Percentiles rank a stretch among this genome's conserved stretches.
Conservation (phyloP, 257 asterid species). For the Ligustrum vulgare region DNA sequence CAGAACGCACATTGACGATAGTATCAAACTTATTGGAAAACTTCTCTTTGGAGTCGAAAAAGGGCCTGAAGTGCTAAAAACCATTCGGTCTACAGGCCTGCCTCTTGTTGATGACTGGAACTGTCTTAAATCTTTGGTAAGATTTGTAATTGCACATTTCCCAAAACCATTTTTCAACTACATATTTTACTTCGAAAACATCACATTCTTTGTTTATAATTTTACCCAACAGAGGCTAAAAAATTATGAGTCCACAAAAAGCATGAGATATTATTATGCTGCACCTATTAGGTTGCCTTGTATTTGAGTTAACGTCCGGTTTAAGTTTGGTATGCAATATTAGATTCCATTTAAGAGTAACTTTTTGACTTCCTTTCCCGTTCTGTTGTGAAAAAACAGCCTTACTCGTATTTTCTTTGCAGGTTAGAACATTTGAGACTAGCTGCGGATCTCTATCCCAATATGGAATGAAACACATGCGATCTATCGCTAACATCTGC, state of each 20-base stretch:
- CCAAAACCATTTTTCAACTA: too few species aligned
- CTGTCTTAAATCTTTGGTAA: slow-evolving; percentile 86
- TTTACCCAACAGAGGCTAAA: too few species aligned
- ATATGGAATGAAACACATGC: slow-evolving; percentile 96
- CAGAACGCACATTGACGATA: slow-evolving; percentile 71
- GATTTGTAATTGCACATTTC: neutral
- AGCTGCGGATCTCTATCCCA: slow-evolving; percentile 84
- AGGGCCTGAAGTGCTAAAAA: slow-evolving; percentile 57
- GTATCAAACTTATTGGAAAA: slow-evolving; percentile 64
- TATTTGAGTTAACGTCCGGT: neutral
- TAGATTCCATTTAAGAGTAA: neutral
- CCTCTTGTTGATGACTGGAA: slow-evolving; percentile 89
- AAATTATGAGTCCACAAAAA: neutral
- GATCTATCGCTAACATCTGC: slow-evolving; percentile 84
- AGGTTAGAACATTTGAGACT: slow-evolving; percentile 77
- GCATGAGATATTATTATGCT: neutral
- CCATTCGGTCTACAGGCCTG: slow-evolving; percentile 68
- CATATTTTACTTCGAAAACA: too few species aligned
- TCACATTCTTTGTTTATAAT: too few species aligned
- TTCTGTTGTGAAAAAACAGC: neutral
- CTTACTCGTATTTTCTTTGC: slow-evolving; percentile 16
- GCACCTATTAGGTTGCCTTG: neutral
- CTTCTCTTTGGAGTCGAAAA: slow-evolving; percentile 75
- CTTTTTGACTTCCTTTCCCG: neutral
- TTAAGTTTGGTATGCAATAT: neutral